These are phyloP conservation scores for Clitocybe nebularis DNA, from an alignment of 1,284 basidiomycete genomes.

Conservation along the genomic window DNA sequence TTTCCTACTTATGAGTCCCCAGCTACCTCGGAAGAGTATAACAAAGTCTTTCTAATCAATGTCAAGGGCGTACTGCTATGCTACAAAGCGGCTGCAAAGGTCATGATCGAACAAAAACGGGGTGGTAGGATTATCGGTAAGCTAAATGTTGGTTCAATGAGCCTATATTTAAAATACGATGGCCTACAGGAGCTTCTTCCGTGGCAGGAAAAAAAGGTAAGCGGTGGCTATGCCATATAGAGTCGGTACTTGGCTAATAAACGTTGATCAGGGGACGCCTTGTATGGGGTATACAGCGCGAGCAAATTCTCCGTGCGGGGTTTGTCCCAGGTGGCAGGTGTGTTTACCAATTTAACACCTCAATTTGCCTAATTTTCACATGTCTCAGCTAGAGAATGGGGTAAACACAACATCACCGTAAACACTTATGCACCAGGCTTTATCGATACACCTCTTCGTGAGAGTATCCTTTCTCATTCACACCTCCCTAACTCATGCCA, in stretches of 20 bases:
- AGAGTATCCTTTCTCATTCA: background rate
- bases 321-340: slow-evolving; percentile 10
- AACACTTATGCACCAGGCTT: slow-evolving; percentile 9
- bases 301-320: slow-evolving; percentile 8
- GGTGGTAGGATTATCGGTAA: slow-evolving; percentile 28
- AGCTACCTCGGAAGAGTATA: slow-evolving; percentile 25
- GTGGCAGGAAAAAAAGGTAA: slow-evolving; percentile 3
- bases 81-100: slow-evolving; percentile 26
- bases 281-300: slow-evolving; percentile 2
- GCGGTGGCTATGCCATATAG: background rate
- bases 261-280: background rate
- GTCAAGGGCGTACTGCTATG: slow-evolving; percentile 26
- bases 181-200: slow-evolving; percentile 14
- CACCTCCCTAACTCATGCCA: background rate
- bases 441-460: background rate
- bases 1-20: background rate
- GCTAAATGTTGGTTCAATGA: background rate
- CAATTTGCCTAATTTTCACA: background rate
- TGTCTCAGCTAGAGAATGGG: slow-evolving; percentile 6
- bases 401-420: slow-evolving; percentile 5
- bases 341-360: background rate
- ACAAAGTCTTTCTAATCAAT: slow-evolving; percentile 23
- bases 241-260: background rate
- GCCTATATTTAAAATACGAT: background rate
- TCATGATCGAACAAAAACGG: slow-evolving; percentile 30